Conservation (phyloP, 139 green algal species). For the Mesotaenium endlicherianum region DNA sequence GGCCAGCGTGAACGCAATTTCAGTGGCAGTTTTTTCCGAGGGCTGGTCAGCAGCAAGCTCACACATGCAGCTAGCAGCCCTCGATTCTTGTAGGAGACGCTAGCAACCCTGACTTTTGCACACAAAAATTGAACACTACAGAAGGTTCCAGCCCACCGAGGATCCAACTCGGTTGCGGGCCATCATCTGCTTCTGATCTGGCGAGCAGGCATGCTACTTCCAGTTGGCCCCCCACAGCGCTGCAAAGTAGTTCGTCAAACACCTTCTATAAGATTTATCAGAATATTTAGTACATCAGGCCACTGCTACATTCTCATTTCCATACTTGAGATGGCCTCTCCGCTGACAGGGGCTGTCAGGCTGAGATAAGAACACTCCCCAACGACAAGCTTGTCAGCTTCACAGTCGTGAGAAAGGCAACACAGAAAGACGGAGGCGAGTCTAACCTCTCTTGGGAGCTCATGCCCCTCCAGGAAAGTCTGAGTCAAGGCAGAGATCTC, state of each 20-base stretch:
- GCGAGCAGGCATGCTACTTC: too few species aligned
- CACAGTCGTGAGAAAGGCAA: neutral
- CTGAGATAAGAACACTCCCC: neutral
- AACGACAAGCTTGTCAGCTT: neutral
- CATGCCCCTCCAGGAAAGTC: neutral
- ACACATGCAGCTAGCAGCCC: neutral
- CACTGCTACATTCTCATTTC: neutral
- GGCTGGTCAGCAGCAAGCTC: neutral
- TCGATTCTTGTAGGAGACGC: neutral
- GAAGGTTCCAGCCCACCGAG: too few species aligned
- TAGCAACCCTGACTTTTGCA: neutral
- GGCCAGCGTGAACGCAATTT: neutral
- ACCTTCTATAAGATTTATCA: too few species aligned
- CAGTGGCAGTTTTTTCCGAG: neutral
- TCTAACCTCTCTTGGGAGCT: neutral
- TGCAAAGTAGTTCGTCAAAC: too few species aligned
- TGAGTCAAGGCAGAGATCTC: neutral
- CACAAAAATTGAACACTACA: neutral
- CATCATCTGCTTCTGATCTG: too few species aligned
- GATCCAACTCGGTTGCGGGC: too few species aligned
- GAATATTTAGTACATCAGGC: too few species aligned
- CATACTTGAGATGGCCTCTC: neutral
- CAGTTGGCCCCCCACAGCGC: too few species aligned
- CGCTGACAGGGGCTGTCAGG: neutral
- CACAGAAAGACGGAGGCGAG: neutral